phyloP scores from a whole-genome alignment of 331 rosid species.

The Malus hybrid region DNA sequence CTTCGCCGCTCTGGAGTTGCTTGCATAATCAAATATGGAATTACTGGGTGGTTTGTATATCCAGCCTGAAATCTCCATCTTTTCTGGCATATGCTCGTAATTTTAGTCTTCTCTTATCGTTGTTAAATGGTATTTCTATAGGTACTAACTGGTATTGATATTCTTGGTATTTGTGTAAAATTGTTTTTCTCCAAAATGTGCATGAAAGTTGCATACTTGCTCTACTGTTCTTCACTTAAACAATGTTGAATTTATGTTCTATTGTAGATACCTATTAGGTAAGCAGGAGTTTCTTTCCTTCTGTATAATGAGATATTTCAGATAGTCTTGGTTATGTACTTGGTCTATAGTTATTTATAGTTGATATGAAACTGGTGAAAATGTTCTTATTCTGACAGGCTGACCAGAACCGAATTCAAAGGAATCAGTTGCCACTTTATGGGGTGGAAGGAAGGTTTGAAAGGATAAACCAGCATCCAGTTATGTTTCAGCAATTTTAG shows the following conservation, averaged over 20 bases:
- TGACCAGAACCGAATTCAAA: slow-evolving; percentile 55
- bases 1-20: slow-evolving; percentile 90
- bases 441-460: slow-evolving; percentile 87
- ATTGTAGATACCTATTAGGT: neutral
- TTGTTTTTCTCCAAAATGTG: neutral
- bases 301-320: neutral
- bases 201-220: neutral
- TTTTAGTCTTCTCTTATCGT: neutral
- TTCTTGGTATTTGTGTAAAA: neutral
- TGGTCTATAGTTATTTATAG: neutral
- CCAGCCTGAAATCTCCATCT: neutral
- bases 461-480: slow-evolving; percentile 97
- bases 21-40: slow-evolving; percentile 90
- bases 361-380: slow-evolving; percentile 12
- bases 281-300: neutral
- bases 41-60: slow-evolving; percentile 60
- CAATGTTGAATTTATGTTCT: neutral
- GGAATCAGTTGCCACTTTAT: slow-evolving; percentile 74
- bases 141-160: neutral
- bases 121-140: neutral
- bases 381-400: slow-evolving; percentile 48
- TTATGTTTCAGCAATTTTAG: slow-evolving; percentile 36
- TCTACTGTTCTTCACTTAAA: neutral
- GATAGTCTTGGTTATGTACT: neutral
- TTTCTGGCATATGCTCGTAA: neutral